phyloP scores from a whole-genome alignment of 139 green algal species.

The Edaphochlamys debaryana region DNA sequence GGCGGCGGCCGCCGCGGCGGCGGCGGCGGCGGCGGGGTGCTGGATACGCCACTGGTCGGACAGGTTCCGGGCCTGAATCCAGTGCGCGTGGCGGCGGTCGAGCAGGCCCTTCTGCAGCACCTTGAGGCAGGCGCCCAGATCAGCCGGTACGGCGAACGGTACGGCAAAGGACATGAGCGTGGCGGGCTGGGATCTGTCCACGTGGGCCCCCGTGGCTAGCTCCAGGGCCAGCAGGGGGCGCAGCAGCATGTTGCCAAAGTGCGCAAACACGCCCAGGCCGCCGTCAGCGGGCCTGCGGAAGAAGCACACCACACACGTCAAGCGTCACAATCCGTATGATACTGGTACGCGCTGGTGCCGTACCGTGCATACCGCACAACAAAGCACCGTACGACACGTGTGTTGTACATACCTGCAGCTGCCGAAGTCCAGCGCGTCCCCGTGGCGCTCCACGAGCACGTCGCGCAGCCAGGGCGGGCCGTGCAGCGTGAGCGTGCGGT shows the following conservation, averaged over 20 bases:
- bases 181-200: constrained; percentile 33
- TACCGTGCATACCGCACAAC: too few species aligned
- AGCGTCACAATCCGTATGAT: background rate
- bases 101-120: background rate
- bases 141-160: constrained; percentile 6
- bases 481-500: constrained; percentile 17
- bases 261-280: constrained; percentile 31
- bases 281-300: constrained; percentile 30
- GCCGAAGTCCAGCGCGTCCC: constrained; percentile 33
- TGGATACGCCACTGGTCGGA: constrained; percentile 26
- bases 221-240: constrained; percentile 22
- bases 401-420: constrained; percentile 30
- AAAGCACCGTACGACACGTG: too few species aligned
- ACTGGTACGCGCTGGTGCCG: background rate
- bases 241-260: constrained; percentile 23
- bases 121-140: background rate
- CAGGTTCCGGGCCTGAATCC: constrained; percentile 10
- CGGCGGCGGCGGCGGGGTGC: background rate
- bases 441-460: constrained; percentile 15
- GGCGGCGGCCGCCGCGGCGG: background rate
- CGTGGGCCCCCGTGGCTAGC: constrained; percentile 17
- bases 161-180: constrained; percentile 35
- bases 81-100: background rate
- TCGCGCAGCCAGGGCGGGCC: constrained; percentile 31
- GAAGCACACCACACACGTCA: too few species aligned